phyloP scores from a whole-genome alignment of 352 stramenopile genomes.

The Phytopythium litorale region DNA sequence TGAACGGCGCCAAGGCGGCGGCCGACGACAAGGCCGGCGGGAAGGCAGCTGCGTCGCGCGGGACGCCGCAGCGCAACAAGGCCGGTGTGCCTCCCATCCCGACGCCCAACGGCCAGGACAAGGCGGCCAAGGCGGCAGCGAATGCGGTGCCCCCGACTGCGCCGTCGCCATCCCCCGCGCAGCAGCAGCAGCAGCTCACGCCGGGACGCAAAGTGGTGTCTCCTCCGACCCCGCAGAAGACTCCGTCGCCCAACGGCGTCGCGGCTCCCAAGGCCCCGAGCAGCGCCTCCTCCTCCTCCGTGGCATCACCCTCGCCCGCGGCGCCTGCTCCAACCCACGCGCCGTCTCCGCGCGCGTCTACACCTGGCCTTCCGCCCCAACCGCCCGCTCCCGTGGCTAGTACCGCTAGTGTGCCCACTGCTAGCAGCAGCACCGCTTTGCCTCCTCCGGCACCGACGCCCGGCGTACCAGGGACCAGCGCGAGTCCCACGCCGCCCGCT shows the following conservation, averaged over 20 bases:
- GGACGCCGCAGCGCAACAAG: slow-evolving; percentile 54
- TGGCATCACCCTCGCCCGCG: slow-evolving; percentile 26
- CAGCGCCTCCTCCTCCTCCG: slow-evolving; percentile 29
- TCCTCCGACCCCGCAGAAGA: slow-evolving; percentile 29
- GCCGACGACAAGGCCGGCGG: slow-evolving; percentile 47
- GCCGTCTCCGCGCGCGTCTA: slow-evolving; percentile 21
- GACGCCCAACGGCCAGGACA: slow-evolving; percentile 14
- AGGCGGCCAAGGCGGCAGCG: slow-evolving; percentile 22
- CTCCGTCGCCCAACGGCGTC: slow-evolving; percentile 25
- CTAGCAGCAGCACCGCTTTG: background rate
- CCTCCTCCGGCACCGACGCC: slow-evolving; percentile 8
- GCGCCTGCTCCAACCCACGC: slow-evolving; percentile 6
- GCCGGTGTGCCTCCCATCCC: slow-evolving; percentile 20
- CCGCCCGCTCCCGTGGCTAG: slow-evolving; percentile 18
- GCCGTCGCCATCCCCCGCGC: slow-evolving; percentile 12
- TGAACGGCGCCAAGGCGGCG: slow-evolving; percentile 20
- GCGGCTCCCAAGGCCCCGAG: slow-evolving; percentile 14
- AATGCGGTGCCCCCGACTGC: slow-evolving; percentile 29
- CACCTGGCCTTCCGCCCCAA: slow-evolving; percentile 23
- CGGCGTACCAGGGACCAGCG: background rate
- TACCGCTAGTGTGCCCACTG: background rate
- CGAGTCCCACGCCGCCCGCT: background rate
- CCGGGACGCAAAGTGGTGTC: slow-evolving; percentile 26
- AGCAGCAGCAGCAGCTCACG: slow-evolving; percentile 19
- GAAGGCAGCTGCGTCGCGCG: slow-evolving; percentile 15